Percentiles rank a stretch among this genome's conserved stretches.
Evolutionary conservation across 1,284 basidiomycete species (phyloP).

Genomic region (Rhodotorula sp.): DNA sequence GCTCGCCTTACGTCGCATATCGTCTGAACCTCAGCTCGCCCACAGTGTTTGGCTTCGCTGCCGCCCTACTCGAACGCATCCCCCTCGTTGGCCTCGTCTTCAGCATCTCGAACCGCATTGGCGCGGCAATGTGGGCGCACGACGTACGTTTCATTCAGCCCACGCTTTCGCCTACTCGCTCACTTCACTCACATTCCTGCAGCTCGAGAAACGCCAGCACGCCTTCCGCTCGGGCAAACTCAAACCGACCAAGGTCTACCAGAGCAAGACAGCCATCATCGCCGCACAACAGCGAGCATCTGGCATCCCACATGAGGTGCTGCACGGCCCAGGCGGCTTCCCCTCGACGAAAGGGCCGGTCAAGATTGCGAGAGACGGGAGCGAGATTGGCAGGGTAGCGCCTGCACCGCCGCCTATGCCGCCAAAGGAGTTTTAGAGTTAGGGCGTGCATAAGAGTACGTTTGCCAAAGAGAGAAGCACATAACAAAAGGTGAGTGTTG

Average conservation of each 20-base stretch:
- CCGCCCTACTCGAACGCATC: slow-evolving; percentile 41
- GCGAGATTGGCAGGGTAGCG: slow-evolving; percentile 1
- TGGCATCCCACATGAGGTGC: slow-evolving; percentile 37
- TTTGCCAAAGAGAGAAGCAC: background rate
- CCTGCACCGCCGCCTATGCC: background rate
- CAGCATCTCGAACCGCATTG: slow-evolving; percentile 45
- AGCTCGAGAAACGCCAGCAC: slow-evolving; percentile 46
- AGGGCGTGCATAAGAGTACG: no score
- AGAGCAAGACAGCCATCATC: slow-evolving; percentile 40
- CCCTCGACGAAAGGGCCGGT: slow-evolving; percentile 37
- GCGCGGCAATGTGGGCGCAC: slow-evolving; percentile 44
- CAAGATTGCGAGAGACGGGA: slow-evolving; percentile 21
- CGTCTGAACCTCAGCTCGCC: background rate
- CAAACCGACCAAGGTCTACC: slow-evolving; percentile 38
- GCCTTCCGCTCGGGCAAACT: slow-evolving; percentile 35
- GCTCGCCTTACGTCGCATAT: fast-evolving
- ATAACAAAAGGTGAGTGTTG: background rate
- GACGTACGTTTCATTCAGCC: slow-evolving; percentile 14
- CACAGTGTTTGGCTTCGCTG: slow-evolving; percentile 43
- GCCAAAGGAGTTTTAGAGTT: background rate
- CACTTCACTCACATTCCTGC: background rate
- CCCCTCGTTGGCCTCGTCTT: slow-evolving; percentile 45
- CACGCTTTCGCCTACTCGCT: background rate
- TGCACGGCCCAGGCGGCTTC: slow-evolving; percentile 32
- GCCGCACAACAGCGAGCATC: slow-evolving; percentile 15